Evolutionary conservation across 441 rosid genomes (phyloP).

Genomic region (Pelargonium australe): DNA sequence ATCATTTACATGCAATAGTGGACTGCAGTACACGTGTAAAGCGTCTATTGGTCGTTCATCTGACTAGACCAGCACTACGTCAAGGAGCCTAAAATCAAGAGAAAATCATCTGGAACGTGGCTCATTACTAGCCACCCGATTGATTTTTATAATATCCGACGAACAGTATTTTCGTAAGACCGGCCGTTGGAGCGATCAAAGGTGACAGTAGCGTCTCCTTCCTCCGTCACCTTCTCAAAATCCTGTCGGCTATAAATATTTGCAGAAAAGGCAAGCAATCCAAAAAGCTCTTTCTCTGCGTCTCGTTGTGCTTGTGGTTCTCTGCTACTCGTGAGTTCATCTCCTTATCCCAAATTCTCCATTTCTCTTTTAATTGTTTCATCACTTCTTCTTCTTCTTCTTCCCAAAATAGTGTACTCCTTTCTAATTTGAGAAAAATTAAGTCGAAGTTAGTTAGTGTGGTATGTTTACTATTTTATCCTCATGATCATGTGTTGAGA

Average conservation of each 20-base stretch:
- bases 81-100: constrained; percentile 6
- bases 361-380: not conserved
- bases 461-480: too few species aligned
- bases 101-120: constrained; percentile 5
- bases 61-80: constrained; percentile 9
- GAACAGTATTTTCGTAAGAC: constrained; percentile 25
- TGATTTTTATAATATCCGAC: constrained; percentile 26
- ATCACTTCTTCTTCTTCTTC: not conserved
- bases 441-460: too few species aligned
- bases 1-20: too few species aligned
- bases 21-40: not conserved
- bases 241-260: not conserved
- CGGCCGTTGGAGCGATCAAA: constrained; percentile 31
- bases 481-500: too few species aligned
- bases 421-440: too few species aligned
- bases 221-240: constrained; percentile 21
- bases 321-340: not conserved
- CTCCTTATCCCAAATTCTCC: not conserved
- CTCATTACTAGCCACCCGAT: constrained; percentile 27
- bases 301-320: not conserved
- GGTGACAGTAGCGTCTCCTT: constrained; percentile 18
- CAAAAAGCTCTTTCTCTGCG: not conserved
- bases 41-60: not conserved
- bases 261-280: not conserved
- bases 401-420: too few species aligned